These are phyloP conservation scores for Ceratobasidium sp. DNA, from an alignment of 1,284 basidiomycete species.

Conservation along the genomic window DNA sequence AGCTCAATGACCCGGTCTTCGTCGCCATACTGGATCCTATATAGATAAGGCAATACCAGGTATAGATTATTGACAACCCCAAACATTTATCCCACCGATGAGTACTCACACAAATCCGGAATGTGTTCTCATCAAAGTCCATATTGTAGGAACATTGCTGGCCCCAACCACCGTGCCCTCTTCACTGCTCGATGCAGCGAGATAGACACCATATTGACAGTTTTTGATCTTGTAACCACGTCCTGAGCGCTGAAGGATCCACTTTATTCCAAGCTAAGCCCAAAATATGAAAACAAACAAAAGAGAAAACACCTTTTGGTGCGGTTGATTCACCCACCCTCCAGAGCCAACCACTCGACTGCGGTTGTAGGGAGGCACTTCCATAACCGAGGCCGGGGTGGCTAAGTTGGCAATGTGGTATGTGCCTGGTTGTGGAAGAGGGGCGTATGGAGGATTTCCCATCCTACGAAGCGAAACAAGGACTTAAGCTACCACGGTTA, in stretches of 20 bases:
- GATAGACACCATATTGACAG: conserved; percentile 2
- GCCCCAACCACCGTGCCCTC: background rate
- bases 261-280: background rate
- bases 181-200: background rate
- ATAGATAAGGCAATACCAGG: too few relatives aligned
- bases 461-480: background rate
- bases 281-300: too few relatives aligned
- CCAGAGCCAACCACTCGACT: background rate
- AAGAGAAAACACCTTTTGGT: background rate
- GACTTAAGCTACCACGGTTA: too few relatives aligned
- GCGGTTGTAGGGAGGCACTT: background rate
- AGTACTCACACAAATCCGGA: background rate
- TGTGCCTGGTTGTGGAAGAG: conserved; percentile 4
- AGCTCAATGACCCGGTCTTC: background rate
- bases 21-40: conserved; percentile 11
- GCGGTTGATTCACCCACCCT: background rate
- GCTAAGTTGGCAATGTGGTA: conserved; percentile 3
- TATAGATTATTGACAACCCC: background rate
- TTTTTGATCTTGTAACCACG: conserved; percentile 30
- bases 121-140: conserved; percentile 2
- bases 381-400: background rate
- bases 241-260: conserved; percentile 13
- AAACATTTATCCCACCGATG: background rate
- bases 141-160: background rate
- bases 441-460: background rate